Conservation (phyloP, 1,284 basidiomycete species). For the Sporisorium scitamineum region DNA sequence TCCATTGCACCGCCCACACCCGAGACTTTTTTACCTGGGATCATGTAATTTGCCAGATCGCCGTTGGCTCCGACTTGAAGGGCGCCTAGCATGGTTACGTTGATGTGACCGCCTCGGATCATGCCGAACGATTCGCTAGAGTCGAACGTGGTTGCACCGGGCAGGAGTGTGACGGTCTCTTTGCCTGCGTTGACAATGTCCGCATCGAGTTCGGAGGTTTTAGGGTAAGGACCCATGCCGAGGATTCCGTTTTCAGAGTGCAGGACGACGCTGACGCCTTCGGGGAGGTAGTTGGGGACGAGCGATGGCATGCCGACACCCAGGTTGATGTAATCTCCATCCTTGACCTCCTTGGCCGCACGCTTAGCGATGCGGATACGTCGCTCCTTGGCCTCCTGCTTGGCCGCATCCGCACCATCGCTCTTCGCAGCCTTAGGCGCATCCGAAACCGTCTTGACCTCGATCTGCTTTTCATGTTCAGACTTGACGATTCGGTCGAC, state of each 20-base stretch:
- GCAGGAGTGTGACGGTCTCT: slow-evolving; percentile 82
- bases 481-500: slow-evolving; percentile 62
- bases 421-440: slow-evolving; percentile 39
- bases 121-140: slow-evolving; percentile 92
- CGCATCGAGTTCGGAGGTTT: slow-evolving; percentile 53
- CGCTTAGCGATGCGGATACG: slow-evolving; percentile 56
- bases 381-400: slow-evolving; percentile 45
- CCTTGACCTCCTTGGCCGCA: slow-evolving; percentile 61
- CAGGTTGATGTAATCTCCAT: slow-evolving; percentile 67
- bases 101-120: slow-evolving; percentile 93
- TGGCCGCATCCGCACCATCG: slow-evolving; percentile 21
- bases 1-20: slow-evolving; percentile 97
- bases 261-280: slow-evolving; percentile 60
- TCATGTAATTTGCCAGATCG: slow-evolving; percentile 99
- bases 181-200: slow-evolving; percentile 81
- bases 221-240: slow-evolving; percentile 67
- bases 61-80: slow-evolving; percentile 93
- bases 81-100: slow-evolving; percentile 90
- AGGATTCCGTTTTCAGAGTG: slow-evolving; percentile 67
- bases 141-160: slow-evolving; percentile 92
- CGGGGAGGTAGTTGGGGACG: slow-evolving; percentile 64
- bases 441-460: slow-evolving; percentile 55
- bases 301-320: slow-evolving; percentile 66
- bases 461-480: slow-evolving; percentile 56
- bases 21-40: slow-evolving; percentile 82